Evolutionary conservation across 495 filamentous ascomycete genomes (phyloP), one percentile per base, ranked within the genome.

Genomic region (Xylaria flabelliformis): DNA sequence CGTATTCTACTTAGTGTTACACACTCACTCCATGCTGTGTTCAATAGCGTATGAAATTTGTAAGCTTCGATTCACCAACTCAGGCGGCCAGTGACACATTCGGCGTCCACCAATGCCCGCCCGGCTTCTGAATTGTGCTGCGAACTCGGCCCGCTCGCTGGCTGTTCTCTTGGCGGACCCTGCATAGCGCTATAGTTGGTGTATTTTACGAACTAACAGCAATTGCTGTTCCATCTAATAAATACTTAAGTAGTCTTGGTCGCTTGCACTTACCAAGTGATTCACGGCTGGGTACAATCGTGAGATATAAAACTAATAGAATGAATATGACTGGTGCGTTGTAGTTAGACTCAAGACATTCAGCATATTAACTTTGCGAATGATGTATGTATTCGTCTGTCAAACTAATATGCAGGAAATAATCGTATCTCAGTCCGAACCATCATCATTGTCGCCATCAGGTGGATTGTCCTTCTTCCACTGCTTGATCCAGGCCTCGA

Each of bases 401-500:
- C 21, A 13, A n/a, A 15, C 34, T 24, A 44, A 17, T 9, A 26
- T 41, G n/a, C 9, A 29, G 15, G 41, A n/a, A 53, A 21, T 34
- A 36, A 39, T 24, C 5, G n/a, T 42, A 32, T 19, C 39, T 29
- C n/a, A 56, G 15, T 59, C 32, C 4, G n/a, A 19, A n/a, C 46
- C 59, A n/a, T 71, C 59, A 15, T 21, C 69, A n/a, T 64, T 19
- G 2, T 67, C 21, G 39, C 46, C 59, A 36, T 64, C 41, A 64
- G 69, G 36, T 5, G 51, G 64, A 73, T 89, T 86, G 70, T 94
- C 87, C 78, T 87, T 83, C 81, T 89, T 94, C 96, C 96, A 98
- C 72, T 89, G 86, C 79, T 87, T 85, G 51, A 96, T 74, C 97
- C 96, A 98, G 64, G 83, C 77, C 76, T 92, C 88, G 74, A 99